These are phyloP conservation scores for Malassezia sp. DNA, from an alignment of 1,284 basidiomycete species.

Conservation along the genomic window DNA sequence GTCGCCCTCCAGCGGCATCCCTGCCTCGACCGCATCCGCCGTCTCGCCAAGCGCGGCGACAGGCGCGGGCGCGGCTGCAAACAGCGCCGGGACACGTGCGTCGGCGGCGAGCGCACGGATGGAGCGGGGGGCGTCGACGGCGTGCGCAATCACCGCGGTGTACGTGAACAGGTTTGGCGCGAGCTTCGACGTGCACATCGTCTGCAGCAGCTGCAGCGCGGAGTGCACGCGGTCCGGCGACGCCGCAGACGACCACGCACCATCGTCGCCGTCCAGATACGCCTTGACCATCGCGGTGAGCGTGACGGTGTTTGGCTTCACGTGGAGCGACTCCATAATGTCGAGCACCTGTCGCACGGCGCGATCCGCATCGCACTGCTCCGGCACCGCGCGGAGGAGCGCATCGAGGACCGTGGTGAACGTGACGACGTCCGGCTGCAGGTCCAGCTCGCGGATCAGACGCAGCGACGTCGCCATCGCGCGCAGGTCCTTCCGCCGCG, in stretches of 20 bases:
- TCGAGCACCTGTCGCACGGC: slow-evolving; percentile 21
- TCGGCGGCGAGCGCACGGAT: slow-evolving; percentile 13
- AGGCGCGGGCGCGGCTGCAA: neutral
- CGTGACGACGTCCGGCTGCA: slow-evolving; percentile 31
- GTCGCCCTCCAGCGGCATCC: slow-evolving; percentile 5
- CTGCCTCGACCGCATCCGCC: neutral
- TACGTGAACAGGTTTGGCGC: slow-evolving; percentile 30
- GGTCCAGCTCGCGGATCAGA: slow-evolving; percentile 15
- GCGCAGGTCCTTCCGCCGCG: slow-evolving; percentile 18
- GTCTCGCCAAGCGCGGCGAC: too few relatives aligned
- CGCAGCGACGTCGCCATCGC: slow-evolving; percentile 22
- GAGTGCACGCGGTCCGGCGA: slow-evolving; percentile 19
- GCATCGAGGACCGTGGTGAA: slow-evolving; percentile 37
- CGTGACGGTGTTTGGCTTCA: slow-evolving; percentile 28
- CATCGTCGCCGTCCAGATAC: slow-evolving; percentile 13
- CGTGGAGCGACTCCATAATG: slow-evolving; percentile 27
- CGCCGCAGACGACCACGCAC: too few relatives aligned
- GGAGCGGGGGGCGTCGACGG: slow-evolving; percentile 8
- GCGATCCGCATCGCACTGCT: slow-evolving; percentile 6
- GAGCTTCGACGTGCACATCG: slow-evolving; percentile 27
- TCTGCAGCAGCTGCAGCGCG: slow-evolving; percentile 28
- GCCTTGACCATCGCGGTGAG: slow-evolving; percentile 40
- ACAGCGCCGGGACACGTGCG: slow-evolving; percentile 9
- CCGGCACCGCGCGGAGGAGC: slow-evolving; percentile 23
- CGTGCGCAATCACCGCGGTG: slow-evolving; percentile 22